phyloP scores from a whole-genome alignment of 495 filamentous ascomycete species.

The Chaetomium cochliodes region DNA sequence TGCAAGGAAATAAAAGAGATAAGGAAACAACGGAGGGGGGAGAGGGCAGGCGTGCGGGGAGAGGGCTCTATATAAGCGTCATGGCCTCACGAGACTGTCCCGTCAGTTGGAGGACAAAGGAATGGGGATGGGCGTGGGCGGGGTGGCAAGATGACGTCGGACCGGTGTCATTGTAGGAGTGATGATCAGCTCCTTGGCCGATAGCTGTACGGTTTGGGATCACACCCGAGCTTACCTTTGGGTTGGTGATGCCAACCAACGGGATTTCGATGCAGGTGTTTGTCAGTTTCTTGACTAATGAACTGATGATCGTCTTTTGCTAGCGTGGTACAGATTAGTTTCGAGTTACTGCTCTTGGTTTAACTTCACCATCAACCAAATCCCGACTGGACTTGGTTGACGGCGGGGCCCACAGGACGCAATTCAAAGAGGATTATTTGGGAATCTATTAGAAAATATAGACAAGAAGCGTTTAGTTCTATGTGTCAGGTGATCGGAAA shows the following conservation, averaged over 20 bases:
- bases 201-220: not conserved
- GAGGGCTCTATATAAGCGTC: slow-evolving; percentile 3
- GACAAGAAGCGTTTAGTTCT: no score
- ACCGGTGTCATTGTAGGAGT: not conserved
- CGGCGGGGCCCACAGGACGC: no score
- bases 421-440: no score
- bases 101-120: not conserved
- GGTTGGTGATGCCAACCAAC: not conserved
- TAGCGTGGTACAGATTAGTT: no score
- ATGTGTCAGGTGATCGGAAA: no score
- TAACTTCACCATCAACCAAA: no score
- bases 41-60: not conserved
- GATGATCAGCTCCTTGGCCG: not conserved
- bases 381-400: no score
- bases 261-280: no score
- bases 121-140: not conserved
- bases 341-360: no score
- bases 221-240: not conserved
- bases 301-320: no score
- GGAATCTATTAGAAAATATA: no score
- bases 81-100: not conserved
- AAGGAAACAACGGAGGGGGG: not conserved
- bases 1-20: not conserved
- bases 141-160: slow-evolving; percentile 13
- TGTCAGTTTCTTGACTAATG: no score